Conservation (phyloP, 2,329 filamentous ascomycete species). For the Aspergillus sp. region DNA sequence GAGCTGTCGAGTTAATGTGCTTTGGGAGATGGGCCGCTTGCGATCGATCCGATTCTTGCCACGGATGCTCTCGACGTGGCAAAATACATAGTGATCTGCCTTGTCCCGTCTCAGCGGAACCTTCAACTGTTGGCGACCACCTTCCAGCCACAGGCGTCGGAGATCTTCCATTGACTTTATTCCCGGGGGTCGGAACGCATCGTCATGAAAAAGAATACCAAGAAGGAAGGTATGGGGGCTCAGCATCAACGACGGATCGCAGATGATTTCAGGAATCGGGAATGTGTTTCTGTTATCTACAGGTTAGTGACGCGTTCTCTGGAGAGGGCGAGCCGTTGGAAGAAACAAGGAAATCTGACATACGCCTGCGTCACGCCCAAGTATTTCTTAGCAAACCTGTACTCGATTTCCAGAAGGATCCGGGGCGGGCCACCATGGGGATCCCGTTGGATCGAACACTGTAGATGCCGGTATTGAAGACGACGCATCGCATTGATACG, state of each 20-base stretch:
- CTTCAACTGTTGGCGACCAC: no score
- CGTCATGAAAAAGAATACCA: no score
- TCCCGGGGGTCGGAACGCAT: no score
- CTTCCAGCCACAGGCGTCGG: no score
- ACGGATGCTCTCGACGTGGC: no score
- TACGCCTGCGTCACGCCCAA: conserved; percentile 22
- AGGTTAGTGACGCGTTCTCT: not conserved
- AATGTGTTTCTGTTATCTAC: not conserved
- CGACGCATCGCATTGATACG: conserved; percentile 13
- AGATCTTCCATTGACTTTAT: no score
- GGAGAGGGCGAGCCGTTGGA: no score
- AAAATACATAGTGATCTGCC: no score
- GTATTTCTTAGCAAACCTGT: conserved; percentile 9
- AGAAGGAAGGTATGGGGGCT: not conserved
- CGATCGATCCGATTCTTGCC: no score
- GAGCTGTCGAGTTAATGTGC: no score
- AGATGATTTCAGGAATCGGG: not conserved
- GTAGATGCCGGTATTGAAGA: conserved; percentile 27
- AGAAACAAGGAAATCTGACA: conserved; percentile 1
- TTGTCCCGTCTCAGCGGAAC: no score
- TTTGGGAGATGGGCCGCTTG: no score
- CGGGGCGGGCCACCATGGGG: conserved; percentile 19
- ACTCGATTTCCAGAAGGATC: conserved; percentile 18
- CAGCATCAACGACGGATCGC: not conserved
- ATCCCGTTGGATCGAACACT: conserved; percentile 27